Percentiles rank a stretch among this genome's conserved stretches.
These are phyloP conservation scores for Lagenaria siceraria DNA, from an alignment of 306 rosid genomes.

Conservation along the genomic window DNA sequence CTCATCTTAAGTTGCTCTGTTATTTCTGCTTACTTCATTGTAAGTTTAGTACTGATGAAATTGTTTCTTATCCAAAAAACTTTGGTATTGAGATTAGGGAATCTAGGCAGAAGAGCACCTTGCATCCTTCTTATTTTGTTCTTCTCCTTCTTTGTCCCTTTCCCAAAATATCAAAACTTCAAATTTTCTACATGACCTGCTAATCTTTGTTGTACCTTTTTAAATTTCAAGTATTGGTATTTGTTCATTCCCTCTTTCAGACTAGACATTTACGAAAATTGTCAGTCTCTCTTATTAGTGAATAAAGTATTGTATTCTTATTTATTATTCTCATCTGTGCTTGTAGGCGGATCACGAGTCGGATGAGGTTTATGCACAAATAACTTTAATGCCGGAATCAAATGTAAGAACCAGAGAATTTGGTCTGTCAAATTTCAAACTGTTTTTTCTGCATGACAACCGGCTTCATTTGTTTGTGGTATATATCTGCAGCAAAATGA, in stretches of 20 bases:
- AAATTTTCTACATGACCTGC: neutral
- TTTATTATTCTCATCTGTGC: neutral
- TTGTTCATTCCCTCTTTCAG: neutral
- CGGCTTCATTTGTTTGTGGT: neutral
- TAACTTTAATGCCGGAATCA: conserved; percentile 65
- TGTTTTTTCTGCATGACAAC: neutral
- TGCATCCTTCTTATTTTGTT: neutral
- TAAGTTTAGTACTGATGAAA: neutral
- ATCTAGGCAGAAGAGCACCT: neutral
- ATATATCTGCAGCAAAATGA: conserved; percentile 43
- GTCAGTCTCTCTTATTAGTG: neutral
- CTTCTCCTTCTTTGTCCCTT: neutral
- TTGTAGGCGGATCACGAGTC: conserved; percentile 90
- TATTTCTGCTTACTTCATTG: neutral
- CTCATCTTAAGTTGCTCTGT: neutral
- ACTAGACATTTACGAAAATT: neutral
- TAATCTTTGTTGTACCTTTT: neutral
- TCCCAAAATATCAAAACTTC: neutral
- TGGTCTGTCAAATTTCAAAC: neutral
- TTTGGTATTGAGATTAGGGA: neutral
- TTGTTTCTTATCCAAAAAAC: neutral
- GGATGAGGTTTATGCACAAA: conserved; percentile 82
- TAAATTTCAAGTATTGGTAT: neutral
- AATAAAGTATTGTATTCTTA: neutral
- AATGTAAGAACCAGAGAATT: conserved; percentile 37